Evolutionary conservation across 2,329 filamentous ascomycete species (phyloP), one percentile per base, ranked within the genome.

Genomic region (Alternaria atra): DNA sequence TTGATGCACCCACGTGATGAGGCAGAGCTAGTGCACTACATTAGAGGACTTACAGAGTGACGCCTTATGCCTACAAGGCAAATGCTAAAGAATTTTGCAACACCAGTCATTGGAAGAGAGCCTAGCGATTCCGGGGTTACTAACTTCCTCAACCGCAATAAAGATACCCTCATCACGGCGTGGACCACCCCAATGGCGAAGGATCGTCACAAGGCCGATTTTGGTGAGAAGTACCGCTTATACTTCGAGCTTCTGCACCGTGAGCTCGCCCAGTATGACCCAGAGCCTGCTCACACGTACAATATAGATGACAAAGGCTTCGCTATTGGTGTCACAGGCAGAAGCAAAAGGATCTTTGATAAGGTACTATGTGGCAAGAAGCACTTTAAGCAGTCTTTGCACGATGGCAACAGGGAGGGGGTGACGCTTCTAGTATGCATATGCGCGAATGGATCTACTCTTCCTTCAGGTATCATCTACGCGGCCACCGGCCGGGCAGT

Each of bases 301-400:
- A 40, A 40, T 40, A 40, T 40, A 20, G 37, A 40, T 40, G 37
- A 40, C 9, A n/a, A n/a, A n/a, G n/a, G n/a, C n/a, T n/a, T n/a
- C n/a, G n/a, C n/a, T n/a, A n/a, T n/a, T n/a, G n/a, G 37, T 40
- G 52, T 57, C 29, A 66, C 25, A 58, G 88, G 71, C 2, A 89
- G 66, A 17, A 54, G 40, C 34, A 58, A 62, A 25, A 30, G 50
- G 13, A 46, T 62, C 40, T 58, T 62, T 25, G 46, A 34, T n/a
- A 61, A 47, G 46, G 25, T 17, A 29, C 53, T 61, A 27, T 57
- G 48, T 20, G 13, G 25, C 34, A 17, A n/a, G 13, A 50, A 50
- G 32, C 39, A 52, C 20, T 40, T 53, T 23, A 40, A 23, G 52
- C 52, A 61, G 32, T n/a, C 13, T 47, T 13, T 56, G 15, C 46